These are phyloP conservation scores for Ophiostoma tasmaniense DNA, from an alignment of 2,329 filamentous ascomycete genomes.

Conservation along the genomic window DNA sequence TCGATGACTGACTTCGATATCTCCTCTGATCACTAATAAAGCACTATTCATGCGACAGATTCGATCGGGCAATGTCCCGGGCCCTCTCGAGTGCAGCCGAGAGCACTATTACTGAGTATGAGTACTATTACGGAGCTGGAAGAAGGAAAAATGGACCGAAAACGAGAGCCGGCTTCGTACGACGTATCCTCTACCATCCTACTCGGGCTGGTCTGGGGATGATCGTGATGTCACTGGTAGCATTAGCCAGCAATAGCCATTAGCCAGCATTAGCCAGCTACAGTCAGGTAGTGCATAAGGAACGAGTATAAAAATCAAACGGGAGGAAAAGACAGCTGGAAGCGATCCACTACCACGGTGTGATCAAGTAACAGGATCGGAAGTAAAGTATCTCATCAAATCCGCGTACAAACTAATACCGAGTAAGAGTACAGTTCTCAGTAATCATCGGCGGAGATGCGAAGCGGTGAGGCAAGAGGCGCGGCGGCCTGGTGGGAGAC, in stretches of 20 bases:
- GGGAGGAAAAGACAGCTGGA: not conserved
- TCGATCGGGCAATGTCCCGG: not conserved
- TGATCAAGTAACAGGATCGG: not conserved
- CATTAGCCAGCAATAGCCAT: not conserved
- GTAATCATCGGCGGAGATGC: too few species aligned
- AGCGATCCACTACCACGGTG: not conserved
- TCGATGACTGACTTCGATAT: too few species aligned
- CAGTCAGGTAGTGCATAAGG: not conserved
- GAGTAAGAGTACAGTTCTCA: too few species aligned
- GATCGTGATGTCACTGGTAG: slow-evolving; percentile 17
- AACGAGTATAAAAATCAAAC: slow-evolving; percentile 5
- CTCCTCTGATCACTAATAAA: not conserved
- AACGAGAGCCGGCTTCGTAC: not conserved
- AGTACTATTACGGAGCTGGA: not conserved
- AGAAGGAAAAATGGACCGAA: not conserved
- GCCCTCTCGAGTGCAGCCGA: not conserved
- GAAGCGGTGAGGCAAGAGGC: slow-evolving; percentile 1
- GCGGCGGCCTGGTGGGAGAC: not conserved
- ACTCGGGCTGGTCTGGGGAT: not conserved
- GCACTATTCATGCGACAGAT: not conserved
- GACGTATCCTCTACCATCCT: not conserved
- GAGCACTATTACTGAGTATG: not conserved
- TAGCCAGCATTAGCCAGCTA: not conserved
- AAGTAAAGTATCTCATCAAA: not conserved
- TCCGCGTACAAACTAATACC: too few species aligned